Evolutionary conservation across 176 grass and related monocot genomes (phyloP).

Genomic region (Phoenix dactylifera): DNA sequence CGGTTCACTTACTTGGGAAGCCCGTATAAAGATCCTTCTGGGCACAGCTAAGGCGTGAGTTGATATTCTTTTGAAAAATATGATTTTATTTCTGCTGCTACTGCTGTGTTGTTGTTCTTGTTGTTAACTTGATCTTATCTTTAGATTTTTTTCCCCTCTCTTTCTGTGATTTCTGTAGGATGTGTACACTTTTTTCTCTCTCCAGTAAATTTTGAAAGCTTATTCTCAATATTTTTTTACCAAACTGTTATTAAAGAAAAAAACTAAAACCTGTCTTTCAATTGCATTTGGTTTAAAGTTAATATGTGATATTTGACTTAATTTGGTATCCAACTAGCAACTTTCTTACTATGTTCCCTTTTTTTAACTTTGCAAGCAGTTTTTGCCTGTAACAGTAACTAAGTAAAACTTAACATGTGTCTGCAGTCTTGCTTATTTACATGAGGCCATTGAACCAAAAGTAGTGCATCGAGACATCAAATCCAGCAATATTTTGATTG

Average conservation of each 20-base stretch:
- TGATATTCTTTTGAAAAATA: slow-evolving; percentile 5
- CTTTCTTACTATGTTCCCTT: too few species aligned
- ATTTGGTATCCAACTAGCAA: too few species aligned
- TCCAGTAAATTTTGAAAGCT: too few species aligned
- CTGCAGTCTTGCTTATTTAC: slow-evolving; percentile 71
- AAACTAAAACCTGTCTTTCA: not conserved
- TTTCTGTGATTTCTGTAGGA: too few species aligned
- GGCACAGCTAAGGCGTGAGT: slow-evolving; percentile 87
- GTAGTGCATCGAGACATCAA: slow-evolving; percentile 89
- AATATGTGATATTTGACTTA: too few species aligned
- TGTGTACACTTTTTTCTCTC: too few species aligned
- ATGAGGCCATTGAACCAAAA: slow-evolving; percentile 86
- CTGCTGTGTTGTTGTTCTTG: slow-evolving; percentile 8
- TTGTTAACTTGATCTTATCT: not conserved
- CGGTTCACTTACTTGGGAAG: slow-evolving; percentile 70
- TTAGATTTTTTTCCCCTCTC: too few species aligned
- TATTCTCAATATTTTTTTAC: too few species aligned
- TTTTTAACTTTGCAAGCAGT: too few species aligned
- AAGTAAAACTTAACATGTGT: too few species aligned
- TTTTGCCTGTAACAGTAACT: too few species aligned
- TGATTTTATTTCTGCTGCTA: not conserved
- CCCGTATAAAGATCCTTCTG: slow-evolving; percentile 70
- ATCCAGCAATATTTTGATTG: slow-evolving; percentile 86
- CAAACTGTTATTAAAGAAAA: not conserved
- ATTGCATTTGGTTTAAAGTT: slow-evolving; percentile 3